phyloP scores from a whole-genome alignment of 2,329 filamentous ascomycete species.

The Fusarium nygamai region DNA sequence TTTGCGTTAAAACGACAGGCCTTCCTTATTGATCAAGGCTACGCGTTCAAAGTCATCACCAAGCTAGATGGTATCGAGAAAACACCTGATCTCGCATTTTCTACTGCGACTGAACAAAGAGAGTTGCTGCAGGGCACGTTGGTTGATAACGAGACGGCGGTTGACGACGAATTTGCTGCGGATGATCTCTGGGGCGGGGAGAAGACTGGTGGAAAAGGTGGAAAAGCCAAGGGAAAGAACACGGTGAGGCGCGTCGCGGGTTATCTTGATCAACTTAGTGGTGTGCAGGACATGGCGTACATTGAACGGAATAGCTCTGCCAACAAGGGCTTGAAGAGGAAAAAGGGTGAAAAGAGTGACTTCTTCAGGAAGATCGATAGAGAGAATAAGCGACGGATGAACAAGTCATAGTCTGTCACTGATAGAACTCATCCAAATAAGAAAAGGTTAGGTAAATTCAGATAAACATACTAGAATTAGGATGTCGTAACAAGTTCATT shows the following conservation, averaged over 20 bases:
- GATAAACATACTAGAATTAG: too few relatives aligned
- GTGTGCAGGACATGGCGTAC: conserved; percentile 96
- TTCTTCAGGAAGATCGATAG: conserved; percentile 56
- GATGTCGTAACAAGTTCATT: too few relatives aligned
- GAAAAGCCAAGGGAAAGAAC: conserved; percentile 55
- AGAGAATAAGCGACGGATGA: conserved; percentile 45
- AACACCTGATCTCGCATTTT: conserved; percentile 81
- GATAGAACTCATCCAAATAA: too few relatives aligned
- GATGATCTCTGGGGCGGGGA: background rate
- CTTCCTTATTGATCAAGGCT: conserved; percentile 97
- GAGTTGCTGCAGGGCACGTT: conserved; percentile 90
- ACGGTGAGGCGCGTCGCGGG: conserved; percentile 80
- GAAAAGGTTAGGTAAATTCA: too few relatives aligned
- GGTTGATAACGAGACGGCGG: conserved; percentile 77
- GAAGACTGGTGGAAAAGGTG: conserved; percentile 63
- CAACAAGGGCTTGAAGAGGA: conserved; percentile 29
- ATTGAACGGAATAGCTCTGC: conserved; percentile 76
- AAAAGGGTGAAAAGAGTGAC: conserved; percentile 1
- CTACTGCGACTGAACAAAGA: conserved; percentile 79
- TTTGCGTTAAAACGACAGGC: conserved; percentile 97
- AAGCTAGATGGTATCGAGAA: conserved; percentile 91
- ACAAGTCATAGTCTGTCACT: background rate
- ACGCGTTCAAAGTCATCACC: conserved; percentile 99
- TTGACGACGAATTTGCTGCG: background rate
- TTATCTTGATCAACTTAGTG: conserved; percentile 85